phyloP scores from a whole-genome alignment of 2,329 filamentous ascomycete genomes.

The Penicillium sp. region DNA sequence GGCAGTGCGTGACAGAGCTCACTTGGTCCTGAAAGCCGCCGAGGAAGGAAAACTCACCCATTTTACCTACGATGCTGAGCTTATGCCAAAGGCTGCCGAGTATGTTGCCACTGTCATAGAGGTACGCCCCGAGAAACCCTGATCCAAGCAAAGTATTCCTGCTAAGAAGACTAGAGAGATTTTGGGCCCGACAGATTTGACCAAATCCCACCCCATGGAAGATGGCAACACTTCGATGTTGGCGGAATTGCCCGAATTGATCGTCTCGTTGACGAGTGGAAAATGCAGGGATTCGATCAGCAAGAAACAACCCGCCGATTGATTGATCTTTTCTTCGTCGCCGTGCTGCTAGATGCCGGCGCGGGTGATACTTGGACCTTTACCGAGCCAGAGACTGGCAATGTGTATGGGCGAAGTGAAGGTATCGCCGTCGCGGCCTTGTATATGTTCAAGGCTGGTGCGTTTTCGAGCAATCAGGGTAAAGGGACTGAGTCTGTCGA shows the following conservation, averaged over 20 bases:
- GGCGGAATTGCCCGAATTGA: conserved; percentile 50
- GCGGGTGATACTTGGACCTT: conserved; percentile 50
- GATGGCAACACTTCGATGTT: conserved; percentile 61
- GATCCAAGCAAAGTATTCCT: neutral
- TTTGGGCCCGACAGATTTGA: conserved; percentile 47
- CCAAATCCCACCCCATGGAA: conserved; percentile 51
- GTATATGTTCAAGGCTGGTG: conserved; percentile 47
- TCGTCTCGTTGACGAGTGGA: conserved; percentile 45
- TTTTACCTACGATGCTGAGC: conserved; percentile 41
- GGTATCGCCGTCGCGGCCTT: conserved; percentile 50
- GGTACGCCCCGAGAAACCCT: conserved; percentile 24
- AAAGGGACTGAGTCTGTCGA: conserved; percentile 29
- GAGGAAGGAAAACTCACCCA: conserved; percentile 38
- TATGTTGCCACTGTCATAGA: conserved; percentile 44
- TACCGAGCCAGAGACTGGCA: conserved; percentile 34
- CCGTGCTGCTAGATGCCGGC: conserved; percentile 54
- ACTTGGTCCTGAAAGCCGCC: conserved; percentile 33
- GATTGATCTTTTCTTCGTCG: conserved; percentile 59
- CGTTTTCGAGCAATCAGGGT: conserved; percentile 31
- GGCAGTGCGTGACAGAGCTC: conserved; percentile 27
- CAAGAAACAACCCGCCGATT: conserved; percentile 50
- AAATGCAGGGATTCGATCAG: conserved; percentile 39
- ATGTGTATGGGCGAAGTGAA: conserved; percentile 43
- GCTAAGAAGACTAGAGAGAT: conserved; percentile 40
- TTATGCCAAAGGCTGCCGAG: conserved; percentile 39